Conservation (phyloP, 2,329 filamentous ascomycete species). For the Pseudocercospora eumusae region DNA sequence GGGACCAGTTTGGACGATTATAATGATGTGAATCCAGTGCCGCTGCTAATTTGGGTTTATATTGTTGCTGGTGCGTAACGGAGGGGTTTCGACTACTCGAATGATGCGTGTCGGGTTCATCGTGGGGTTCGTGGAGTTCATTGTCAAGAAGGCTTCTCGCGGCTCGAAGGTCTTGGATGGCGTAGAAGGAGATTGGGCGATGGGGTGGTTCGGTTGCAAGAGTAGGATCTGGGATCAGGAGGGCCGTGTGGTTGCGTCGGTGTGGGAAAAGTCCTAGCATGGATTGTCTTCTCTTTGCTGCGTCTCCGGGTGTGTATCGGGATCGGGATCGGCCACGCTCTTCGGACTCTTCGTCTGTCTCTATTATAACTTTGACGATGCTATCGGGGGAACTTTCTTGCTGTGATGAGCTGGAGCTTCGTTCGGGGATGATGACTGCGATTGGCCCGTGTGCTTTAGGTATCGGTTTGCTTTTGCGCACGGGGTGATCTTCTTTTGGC, state of each 20-base stretch:
- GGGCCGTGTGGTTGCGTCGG: background rate
- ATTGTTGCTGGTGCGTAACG: background rate
- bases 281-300: slow-evolving; percentile 20
- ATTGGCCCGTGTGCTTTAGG: background rate
- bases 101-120: too few species aligned
- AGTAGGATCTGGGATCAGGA: background rate
- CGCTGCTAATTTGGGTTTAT: slow-evolving; percentile 14
- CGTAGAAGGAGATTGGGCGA: slow-evolving; percentile 3
- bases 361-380: background rate
- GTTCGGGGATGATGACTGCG: slow-evolving; percentile 4
- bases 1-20: slow-evolving; percentile 33
- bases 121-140: background rate
- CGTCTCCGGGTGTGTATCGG: slow-evolving; percentile 25
- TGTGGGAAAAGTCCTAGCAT: background rate
- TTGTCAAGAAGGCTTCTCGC: background rate
- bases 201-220: background rate
- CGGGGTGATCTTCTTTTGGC: background rate
- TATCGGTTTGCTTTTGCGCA: background rate
- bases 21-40: slow-evolving; percentile 13
- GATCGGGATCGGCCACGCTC: slow-evolving; percentile 9
- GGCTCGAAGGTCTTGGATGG: background rate
- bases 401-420: background rate
- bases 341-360: background rate
- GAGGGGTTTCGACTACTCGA: too few species aligned
- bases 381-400: slow-evolving; percentile 4